A percentile compares a stretch with the other conserved stretches of the same genome.
These are phyloP conservation scores for Penicillium capsulatum DNA, from an alignment of 2,329 filamentous ascomycete genomes.

Conservation along the genomic window DNA sequence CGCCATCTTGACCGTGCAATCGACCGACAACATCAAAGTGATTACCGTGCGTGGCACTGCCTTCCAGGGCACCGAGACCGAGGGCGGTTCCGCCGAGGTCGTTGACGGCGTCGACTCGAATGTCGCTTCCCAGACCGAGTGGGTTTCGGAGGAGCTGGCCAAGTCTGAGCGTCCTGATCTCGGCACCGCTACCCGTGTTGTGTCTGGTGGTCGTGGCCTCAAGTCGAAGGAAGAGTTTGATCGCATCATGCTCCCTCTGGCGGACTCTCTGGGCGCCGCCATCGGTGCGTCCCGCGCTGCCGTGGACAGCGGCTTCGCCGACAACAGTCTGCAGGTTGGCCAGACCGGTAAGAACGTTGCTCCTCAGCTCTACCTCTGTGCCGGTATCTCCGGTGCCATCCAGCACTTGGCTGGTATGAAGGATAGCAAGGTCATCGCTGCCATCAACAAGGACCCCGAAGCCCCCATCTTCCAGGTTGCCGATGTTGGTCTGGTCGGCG, in stretches of 20 bases:
- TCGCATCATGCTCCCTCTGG: conserved; percentile 82
- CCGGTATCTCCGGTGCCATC: conserved; percentile 94
- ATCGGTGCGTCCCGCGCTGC: conserved; percentile 92
- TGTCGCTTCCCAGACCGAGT: conserved; percentile 67
- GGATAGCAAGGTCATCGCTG: conserved; percentile 98
- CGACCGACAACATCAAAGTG: conserved; percentile 76
- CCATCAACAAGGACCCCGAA: conserved; percentile 96
- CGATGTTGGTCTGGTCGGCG: conserved; percentile 90
- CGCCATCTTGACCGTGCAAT: conserved; percentile 93
- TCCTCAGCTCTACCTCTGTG: conserved; percentile 89
- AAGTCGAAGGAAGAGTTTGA: conserved; percentile 99
- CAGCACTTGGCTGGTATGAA: conserved; percentile 99
- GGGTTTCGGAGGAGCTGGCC: conserved; percentile 88
- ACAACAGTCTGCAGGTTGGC: conserved; percentile 96
- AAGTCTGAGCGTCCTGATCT: conserved; percentile 94
- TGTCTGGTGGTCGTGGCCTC: conserved; percentile 87
- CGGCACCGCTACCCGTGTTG: conserved; percentile 80
- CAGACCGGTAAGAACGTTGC: conserved; percentile 99
- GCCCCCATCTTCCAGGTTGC: conserved; percentile 98
- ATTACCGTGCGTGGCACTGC: conserved; percentile 91
- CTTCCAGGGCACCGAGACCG: conserved; percentile 70
- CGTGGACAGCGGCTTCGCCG: conserved; percentile 94
- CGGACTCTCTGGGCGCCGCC: conserved; percentile 88
- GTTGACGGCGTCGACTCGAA: conserved; percentile 84
- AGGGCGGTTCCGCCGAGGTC: conserved; percentile 69